These are phyloP conservation scores for Talaromyces pinophilus DNA, from an alignment of 2,329 filamentous ascomycete genomes.

Conservation along the genomic window DNA sequence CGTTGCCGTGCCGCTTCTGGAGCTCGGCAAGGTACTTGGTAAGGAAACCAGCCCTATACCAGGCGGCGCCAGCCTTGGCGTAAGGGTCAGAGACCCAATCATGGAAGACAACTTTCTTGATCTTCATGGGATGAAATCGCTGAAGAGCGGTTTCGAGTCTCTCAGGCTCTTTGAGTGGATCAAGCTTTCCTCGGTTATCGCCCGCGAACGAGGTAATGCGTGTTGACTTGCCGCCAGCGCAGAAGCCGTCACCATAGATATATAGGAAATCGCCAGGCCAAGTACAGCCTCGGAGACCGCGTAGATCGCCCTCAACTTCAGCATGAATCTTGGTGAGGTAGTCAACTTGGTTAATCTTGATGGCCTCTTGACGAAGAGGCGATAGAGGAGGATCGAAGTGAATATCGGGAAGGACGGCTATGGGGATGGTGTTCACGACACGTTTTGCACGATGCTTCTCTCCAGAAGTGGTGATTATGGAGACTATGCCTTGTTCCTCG, in stretches of 20 bases:
- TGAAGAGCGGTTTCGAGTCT: slow-evolving; percentile 13
- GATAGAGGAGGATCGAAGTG: slow-evolving; percentile 27
- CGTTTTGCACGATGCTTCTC: slow-evolving; percentile 26
- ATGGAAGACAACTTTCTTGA: slow-evolving; percentile 26
- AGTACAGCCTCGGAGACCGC: slow-evolving; percentile 21
- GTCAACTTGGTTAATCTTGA: slow-evolving; percentile 25
- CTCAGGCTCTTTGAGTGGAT: slow-evolving; percentile 24
- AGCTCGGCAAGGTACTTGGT: slow-evolving; percentile 31
- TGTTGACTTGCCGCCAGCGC: slow-evolving; percentile 18
- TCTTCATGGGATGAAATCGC: slow-evolving; percentile 23
- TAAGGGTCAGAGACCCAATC: slow-evolving; percentile 34
- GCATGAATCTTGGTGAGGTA: slow-evolving; percentile 29
- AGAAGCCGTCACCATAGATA: slow-evolving; percentile 26
- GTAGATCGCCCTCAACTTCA: slow-evolving; percentile 26
- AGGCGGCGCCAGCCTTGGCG: slow-evolving; percentile 27
- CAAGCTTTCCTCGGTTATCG: slow-evolving; percentile 20
- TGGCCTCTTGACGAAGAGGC: slow-evolving; percentile 26
- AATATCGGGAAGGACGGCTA: slow-evolving; percentile 27
- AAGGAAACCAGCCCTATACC: slow-evolving; percentile 27
- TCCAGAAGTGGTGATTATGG: neutral
- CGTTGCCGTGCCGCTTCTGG: slow-evolving; percentile 30
- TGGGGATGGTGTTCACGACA: slow-evolving; percentile 33
- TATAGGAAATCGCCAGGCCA: slow-evolving; percentile 26
- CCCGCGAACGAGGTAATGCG: slow-evolving; percentile 23
- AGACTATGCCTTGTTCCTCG: slow-evolving; percentile 10